Evolutionary conservation across 2,329 filamentous ascomycete genomes (phyloP).

Genomic region (Fusarium xylarioides): DNA sequence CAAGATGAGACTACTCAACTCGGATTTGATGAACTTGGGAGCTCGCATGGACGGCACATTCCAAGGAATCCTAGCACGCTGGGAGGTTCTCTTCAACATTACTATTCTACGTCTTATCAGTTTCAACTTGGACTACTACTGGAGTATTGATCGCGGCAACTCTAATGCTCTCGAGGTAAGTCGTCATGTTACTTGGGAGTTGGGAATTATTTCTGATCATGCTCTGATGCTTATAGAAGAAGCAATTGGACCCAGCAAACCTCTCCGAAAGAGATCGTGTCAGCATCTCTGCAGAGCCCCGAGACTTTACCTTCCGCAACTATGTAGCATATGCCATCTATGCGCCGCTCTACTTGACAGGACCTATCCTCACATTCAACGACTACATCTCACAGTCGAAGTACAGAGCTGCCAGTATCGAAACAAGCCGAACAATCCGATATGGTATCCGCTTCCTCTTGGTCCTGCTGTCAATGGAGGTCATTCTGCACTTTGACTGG

Average conservation of each 20-base stretch:
- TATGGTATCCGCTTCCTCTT: conserved; percentile 87
- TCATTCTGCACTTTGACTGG: conserved; percentile 91
- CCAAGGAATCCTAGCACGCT: conserved; percentile 85
- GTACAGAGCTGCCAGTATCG: conserved; percentile 77
- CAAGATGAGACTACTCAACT: conserved; percentile 44
- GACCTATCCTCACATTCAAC: conserved; percentile 96
- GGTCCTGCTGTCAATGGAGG: conserved; percentile 86
- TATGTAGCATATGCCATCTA: conserved; percentile 92
- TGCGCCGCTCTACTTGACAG: conserved; percentile 89
- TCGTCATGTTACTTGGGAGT: conserved; percentile 16
- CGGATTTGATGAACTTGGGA: conserved; percentile 67
- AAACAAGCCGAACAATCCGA: conserved; percentile 73
- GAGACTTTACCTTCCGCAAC: conserved; percentile 82
- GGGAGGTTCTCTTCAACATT: conserved; percentile 98
- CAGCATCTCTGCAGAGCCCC: conserved; percentile 73
- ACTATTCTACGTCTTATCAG: conserved; percentile 92
- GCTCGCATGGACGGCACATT: conserved; percentile 75
- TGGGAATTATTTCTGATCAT: conserved; percentile 8
- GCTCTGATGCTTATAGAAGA: conserved; percentile 88
- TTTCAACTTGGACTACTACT: conserved; percentile 97
- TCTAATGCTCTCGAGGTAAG: conserved; percentile 83
- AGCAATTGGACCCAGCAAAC: conserved; percentile 86
- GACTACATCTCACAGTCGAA: conserved; percentile 92
- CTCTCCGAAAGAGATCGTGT: conserved; percentile 91
- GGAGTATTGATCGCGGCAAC: conserved; percentile 75